These are phyloP conservation scores for Saccharomyces uvarum DNA, from an alignment of 1,139 yeast genomes.

Conservation along the genomic window DNA sequence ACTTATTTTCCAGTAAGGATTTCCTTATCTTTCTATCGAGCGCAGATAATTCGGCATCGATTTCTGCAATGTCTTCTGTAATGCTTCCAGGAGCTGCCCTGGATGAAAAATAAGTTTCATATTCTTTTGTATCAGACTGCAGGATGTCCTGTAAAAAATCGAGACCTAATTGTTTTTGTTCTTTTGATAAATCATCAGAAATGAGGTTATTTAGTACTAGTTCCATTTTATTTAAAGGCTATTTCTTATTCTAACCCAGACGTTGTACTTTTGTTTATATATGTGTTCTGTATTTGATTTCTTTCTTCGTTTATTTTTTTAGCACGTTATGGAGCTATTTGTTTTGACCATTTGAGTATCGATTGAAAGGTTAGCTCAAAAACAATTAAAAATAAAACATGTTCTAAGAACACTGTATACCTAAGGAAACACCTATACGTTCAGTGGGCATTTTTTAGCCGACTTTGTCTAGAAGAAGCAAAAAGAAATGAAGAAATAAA, in stretches of 20 bases:
- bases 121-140: slow-evolving; percentile 19
- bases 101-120: slow-evolving; percentile 26
- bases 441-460: not conserved
- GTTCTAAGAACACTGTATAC: not conserved
- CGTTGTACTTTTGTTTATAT: not conserved
- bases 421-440: not conserved
- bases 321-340: not conserved
- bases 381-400: not conserved
- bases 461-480: not conserved
- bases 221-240: not conserved
- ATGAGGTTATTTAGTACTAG: slow-evolving; percentile 5
- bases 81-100: slow-evolving; percentile 28
- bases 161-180: slow-evolving; percentile 13
- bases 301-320: not conserved
- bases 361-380: not conserved
- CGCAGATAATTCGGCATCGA: slow-evolving; percentile 37
- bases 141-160: slow-evolving; percentile 16
- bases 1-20: slow-evolving; percentile 30
- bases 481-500: slow-evolving; percentile 17
- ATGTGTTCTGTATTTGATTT: not conserved
- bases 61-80: slow-evolving; percentile 43
- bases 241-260: not conserved
- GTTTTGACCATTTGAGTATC: not conserved
- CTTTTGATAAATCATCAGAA: slow-evolving; percentile 5
- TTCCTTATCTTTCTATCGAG: slow-evolving; percentile 35